Percentiles rank a stretch among this genome's conserved stretches.
phyloP scores from a whole-genome alignment of 1,284 basidiomycete species.

The Agaricales sp. region DNA sequence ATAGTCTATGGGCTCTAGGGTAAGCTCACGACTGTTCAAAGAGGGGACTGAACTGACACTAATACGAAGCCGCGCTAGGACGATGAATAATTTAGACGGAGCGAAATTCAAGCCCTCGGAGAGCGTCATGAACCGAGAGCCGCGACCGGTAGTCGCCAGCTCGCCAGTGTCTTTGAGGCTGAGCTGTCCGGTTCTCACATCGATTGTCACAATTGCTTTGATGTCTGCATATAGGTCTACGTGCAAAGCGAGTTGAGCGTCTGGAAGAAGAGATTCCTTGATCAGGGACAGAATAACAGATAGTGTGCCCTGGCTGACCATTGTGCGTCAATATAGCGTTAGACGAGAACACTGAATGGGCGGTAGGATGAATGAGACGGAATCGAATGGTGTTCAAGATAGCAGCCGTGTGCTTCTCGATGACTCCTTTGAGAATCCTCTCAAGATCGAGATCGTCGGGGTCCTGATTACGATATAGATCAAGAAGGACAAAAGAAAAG shows the following conservation, averaged over 20 bases:
- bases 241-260: conserved; percentile 43
- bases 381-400: conserved; percentile 45
- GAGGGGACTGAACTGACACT: background rate
- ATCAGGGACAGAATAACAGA: conserved; percentile 4
- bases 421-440: conserved; percentile 43
- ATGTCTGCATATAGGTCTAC: conserved; percentile 66
- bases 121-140: conserved; percentile 43
- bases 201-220: conserved; percentile 59
- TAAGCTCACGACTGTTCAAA: background rate
- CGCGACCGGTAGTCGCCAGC: conserved; percentile 60
- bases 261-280: conserved; percentile 23
- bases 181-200: conserved; percentile 61
- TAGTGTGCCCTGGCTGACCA: conserved; percentile 28
- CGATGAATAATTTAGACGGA: conserved; percentile 23
- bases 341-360: conserved; percentile 45
- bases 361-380: conserved; percentile 39
- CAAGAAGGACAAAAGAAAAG: conserved; percentile 1
- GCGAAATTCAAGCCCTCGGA: conserved; percentile 55
- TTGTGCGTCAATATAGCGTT: conserved; percentile 43
- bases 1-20: conserved; percentile 43
- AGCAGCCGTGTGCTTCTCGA: conserved; percentile 48
- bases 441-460: conserved; percentile 64
- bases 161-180: conserved; percentile 66
- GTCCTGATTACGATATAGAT: conserved; percentile 35
- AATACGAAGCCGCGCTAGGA: background rate